Evolutionary conservation across 805 yeast genomes (phyloP).

Genomic region (Lachancea dasiensis): DNA sequence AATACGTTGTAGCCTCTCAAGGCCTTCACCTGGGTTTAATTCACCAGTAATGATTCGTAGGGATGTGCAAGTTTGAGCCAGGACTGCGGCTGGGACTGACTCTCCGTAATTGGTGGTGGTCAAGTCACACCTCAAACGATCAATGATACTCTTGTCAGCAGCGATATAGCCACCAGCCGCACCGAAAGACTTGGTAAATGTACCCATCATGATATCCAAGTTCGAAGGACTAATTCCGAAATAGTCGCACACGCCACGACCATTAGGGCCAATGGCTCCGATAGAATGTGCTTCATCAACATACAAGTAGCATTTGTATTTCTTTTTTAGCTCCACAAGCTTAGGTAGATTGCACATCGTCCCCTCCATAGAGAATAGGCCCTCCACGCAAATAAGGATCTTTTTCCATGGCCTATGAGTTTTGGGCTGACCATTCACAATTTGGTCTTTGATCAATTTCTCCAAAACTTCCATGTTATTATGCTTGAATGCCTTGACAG

Average conservation of each 20-base stretch:
- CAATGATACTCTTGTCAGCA: constrained; percentile 62
- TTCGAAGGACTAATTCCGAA: constrained; percentile 70
- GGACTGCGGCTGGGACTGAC: constrained; percentile 83
- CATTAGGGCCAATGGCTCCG: constrained; percentile 96
- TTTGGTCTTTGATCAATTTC: constrained; percentile 69
- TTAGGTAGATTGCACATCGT: constrained; percentile 77
- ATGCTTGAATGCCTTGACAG: constrained; percentile 86
- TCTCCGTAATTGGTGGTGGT: constrained; percentile 76
- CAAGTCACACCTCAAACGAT: constrained; percentile 65
- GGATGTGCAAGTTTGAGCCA: constrained; percentile 80
- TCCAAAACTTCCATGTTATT: constrained; percentile 83
- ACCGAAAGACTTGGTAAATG: constrained; percentile 95
- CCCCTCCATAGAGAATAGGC: constrained; percentile 90
- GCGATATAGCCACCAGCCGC: constrained; percentile 98
- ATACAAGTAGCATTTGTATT: constrained; percentile 83
- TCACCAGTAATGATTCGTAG: constrained; percentile 75
- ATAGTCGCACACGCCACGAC: constrained; percentile 93
- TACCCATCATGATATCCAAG: constrained; percentile 92
- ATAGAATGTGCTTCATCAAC: constrained; percentile 98
- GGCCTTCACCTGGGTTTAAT: constrained; percentile 87
- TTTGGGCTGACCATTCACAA: constrained; percentile 91
- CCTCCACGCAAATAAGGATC: constrained; percentile 81
- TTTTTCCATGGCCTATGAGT: constrained; percentile 96
- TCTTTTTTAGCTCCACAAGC: constrained; percentile 64
- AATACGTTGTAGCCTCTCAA: constrained; percentile 82